These are phyloP conservation scores for Typha latifolia DNA, from an alignment of 176 grass and related monocot species.

Conservation along the genomic window DNA sequence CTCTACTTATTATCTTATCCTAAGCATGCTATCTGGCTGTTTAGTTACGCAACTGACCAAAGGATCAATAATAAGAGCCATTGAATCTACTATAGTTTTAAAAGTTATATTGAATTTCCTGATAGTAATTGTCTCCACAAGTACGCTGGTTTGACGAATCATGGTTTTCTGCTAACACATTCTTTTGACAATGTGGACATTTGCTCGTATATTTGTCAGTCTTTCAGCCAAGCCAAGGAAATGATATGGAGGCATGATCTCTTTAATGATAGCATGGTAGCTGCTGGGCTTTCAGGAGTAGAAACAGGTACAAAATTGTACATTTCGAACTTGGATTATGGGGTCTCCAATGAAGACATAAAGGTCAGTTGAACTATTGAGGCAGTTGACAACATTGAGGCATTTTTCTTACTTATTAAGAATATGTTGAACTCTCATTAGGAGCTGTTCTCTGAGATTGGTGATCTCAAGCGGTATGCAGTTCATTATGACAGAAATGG, in stretches of 20 bases:
- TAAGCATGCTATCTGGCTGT: conserved; percentile 12
- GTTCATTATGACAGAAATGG: conserved; percentile 93
- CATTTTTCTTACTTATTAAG: neutral
- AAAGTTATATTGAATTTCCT: conserved; percentile 23
- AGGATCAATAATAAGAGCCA: neutral
- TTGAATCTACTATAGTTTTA: conserved; percentile 5
- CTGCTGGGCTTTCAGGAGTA: conserved; percentile 55
- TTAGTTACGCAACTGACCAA: neutral
- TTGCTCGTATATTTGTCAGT: conserved; percentile 72
- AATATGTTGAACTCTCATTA: conserved; percentile 35
- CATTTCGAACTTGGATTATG: conserved; percentile 94
- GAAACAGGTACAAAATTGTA: conserved; percentile 86
- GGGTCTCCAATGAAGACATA: conserved; percentile 89
- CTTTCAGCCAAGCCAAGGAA: conserved; percentile 81
- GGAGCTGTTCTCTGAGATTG: conserved; percentile 92
- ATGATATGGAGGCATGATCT: conserved; percentile 73
- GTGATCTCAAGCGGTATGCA: conserved; percentile 80
- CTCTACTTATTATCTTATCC: conserved; percentile 38
- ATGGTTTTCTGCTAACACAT: conserved; percentile 45
- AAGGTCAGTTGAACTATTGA: conserved; percentile 48
- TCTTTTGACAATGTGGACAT: conserved; percentile 37
- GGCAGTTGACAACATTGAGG: conserved; percentile 12
- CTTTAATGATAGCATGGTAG: conserved; percentile 74
- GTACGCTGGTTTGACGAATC: conserved; percentile 26
- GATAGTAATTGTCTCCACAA: conserved; percentile 36